These are phyloP conservation scores for Silene conica DNA, from an alignment of 148 eudicot genomes.

Conservation along the genomic window DNA sequence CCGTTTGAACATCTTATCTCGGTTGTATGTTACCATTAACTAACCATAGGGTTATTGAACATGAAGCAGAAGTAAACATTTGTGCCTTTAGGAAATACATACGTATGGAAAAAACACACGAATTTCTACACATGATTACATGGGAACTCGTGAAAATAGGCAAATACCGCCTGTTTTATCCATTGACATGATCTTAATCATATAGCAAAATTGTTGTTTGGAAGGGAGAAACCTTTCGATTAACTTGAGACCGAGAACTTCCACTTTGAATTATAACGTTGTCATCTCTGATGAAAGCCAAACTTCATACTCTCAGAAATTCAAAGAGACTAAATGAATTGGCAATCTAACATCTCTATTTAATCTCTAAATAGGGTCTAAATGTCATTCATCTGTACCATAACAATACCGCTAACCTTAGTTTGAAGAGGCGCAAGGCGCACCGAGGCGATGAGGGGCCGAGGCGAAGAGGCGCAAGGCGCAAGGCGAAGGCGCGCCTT, in stretches of 20 bases:
- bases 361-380: background rate
- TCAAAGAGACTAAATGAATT: background rate
- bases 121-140: background rate
- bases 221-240: background rate
- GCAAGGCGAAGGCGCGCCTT: too few relatives aligned
- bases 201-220: background rate
- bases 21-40: constrained; percentile 1
- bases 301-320: background rate
- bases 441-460: too few relatives aligned
- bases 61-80: background rate
- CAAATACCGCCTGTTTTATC: background rate
- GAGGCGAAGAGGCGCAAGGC: too few relatives aligned
- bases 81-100: background rate
- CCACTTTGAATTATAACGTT: background rate
- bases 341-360: background rate
- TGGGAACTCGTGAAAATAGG: background rate
- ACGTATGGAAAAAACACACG: background rate
- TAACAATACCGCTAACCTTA: too few relatives aligned
- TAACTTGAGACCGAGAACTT: background rate
- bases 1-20: background rate
- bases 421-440: too few relatives aligned
- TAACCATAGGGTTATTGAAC: background rate
- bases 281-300: background rate
- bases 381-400: background rate
- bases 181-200: background rate